These are phyloP conservation scores for Globisporangium echinulatum DNA, from an alignment of 352 stramenopile species.

Conservation along the genomic window DNA sequence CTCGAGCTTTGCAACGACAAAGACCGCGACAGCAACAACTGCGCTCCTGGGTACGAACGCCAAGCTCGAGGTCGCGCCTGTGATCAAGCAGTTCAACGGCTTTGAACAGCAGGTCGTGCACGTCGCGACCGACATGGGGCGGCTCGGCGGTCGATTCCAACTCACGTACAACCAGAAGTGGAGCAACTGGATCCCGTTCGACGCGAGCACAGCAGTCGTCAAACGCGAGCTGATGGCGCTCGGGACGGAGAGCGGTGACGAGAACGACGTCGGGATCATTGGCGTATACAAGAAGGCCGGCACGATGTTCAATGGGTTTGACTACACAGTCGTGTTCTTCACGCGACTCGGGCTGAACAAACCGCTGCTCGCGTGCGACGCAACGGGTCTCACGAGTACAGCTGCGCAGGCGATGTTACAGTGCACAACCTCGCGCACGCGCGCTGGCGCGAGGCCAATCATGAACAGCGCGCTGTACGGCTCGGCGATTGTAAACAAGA, in stretches of 20 bases:
- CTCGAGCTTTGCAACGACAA: conserved; percentile 33
- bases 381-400: conserved; percentile 38
- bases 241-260: conserved; percentile 13
- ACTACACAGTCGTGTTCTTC: conserved; percentile 67
- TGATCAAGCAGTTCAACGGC: conserved; percentile 86
- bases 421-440: conserved; percentile 28
- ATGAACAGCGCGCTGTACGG: conserved; percentile 78
- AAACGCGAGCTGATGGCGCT: conserved; percentile 48
- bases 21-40: conserved; percentile 24
- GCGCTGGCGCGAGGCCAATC: conserved; percentile 44
- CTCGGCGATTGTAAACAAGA: conserved; percentile 38
- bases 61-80: conserved; percentile 61
- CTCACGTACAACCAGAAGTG: conserved; percentile 83
- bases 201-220: conserved; percentile 49
- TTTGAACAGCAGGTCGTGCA: conserved; percentile 90
- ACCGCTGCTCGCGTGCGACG: conserved; percentile 47
- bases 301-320: conserved; percentile 26
- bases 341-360: conserved; percentile 47
- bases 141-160: conserved; percentile 82
- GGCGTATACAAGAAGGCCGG: conserved; percentile 52
- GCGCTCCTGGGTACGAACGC: conserved; percentile 74
- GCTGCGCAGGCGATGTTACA: conserved; percentile 18
- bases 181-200: conserved; percentile 61
- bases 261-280: conserved; percentile 24
- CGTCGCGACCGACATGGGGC: conserved; percentile 50